Evolutionary conservation across 345 rosid species (phyloP).

Genomic region (Eucalyptus caleyi): DNA sequence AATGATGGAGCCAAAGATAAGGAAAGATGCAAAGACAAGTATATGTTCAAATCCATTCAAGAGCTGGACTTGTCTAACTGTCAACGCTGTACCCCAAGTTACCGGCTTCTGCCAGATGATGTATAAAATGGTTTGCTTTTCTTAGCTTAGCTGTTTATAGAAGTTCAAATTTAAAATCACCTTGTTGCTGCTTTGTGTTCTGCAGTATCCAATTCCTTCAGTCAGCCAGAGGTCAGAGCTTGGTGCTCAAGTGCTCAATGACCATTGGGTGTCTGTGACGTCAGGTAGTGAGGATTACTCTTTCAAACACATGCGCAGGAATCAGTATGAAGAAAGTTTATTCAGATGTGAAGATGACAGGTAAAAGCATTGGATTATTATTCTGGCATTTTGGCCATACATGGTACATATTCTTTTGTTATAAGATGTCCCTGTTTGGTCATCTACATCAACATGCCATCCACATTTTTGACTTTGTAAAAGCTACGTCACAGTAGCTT

Average conservation of each 20-base stretch:
- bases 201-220: conserved; percentile 79
- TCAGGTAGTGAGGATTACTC: conserved; percentile 98
- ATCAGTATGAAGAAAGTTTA: conserved; percentile 93
- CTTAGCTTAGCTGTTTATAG: not conserved
- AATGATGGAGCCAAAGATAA: conserved; percentile 58
- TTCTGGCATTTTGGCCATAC: not conserved
- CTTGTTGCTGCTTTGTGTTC: not conserved
- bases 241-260: conserved; percentile 85
- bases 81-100: conserved; percentile 89
- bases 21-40: conserved; percentile 73
- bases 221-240: conserved; percentile 80
- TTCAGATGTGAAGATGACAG: conserved; percentile 99
- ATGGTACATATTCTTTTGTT: not conserved
- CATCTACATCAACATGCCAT: not conserved
- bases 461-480: not conserved
- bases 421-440: not conserved
- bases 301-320: conserved; percentile 94
- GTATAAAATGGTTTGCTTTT: conserved; percentile 14
- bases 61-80: conserved; percentile 95
- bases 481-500: not conserved
- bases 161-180: not conserved
- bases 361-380: conserved; percentile 12
- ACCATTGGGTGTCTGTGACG: conserved; percentile 95
- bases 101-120: conserved; percentile 85
- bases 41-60: conserved; percentile 80